Percentiles rank a stretch among this genome's conserved stretches.
These are phyloP conservation scores for Fremontodendron californicum DNA, from an alignment of 345 rosid species.

Conservation along the genomic window DNA sequence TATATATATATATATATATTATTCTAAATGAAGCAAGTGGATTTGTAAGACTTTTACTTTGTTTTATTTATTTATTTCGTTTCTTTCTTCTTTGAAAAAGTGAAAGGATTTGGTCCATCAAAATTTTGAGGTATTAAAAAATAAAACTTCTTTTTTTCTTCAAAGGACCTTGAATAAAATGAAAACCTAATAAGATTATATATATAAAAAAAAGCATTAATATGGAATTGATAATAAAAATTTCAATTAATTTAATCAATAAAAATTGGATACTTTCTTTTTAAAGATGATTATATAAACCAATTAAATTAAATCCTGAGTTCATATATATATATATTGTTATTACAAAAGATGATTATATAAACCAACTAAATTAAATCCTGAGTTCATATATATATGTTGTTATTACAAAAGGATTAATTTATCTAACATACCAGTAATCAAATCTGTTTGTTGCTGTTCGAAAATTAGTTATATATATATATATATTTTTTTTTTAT, in stretches of 20 bases:
- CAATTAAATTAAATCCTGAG: too few species aligned
- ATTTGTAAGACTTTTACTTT: neutral
- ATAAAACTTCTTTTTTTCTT: neutral
- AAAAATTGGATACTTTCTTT: too few species aligned
- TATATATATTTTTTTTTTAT: neutral
- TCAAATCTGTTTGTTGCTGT: neutral
- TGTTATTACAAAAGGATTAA: too few species aligned
- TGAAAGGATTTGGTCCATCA: neutral
- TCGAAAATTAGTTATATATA: neutral
- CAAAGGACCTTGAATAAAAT: neutral
- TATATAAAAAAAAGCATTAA: neutral
- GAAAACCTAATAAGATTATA: neutral
- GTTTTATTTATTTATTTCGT: neutral
- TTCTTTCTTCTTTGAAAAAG: neutral
- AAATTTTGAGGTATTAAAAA: too few species aligned
- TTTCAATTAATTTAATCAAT: neutral
- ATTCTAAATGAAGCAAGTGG: conserved; percentile 5
- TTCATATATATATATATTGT: too few species aligned
- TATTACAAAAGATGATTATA: too few species aligned
- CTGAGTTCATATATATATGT: too few species aligned
- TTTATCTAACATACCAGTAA: too few species aligned
- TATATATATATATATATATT: too few species aligned
- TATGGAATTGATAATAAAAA: neutral
- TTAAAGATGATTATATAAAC: too few species aligned
- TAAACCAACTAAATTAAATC: too few species aligned